Percentiles rank a stretch among this genome's conserved stretches.
phyloP scores from a whole-genome alignment of 129 eudicot genomes.

The Helianthus annuus region HanXRQr2.0-SUNRISE NC_035438.2:80178201-80178700 shows the following conservation, averaged over 20 bases:
- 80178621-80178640: background rate
- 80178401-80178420: background rate
- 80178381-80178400: background rate
- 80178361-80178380: conserved; percentile 20
- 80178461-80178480: conserved; percentile 13
- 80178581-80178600: background rate
- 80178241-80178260: too few relatives aligned
- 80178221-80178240: too few relatives aligned
- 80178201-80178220: too few relatives aligned
- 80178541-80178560: conserved; percentile 1
- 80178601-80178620: conserved; percentile 23
- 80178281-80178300: too few relatives aligned
- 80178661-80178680: background rate
- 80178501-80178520: background rate
- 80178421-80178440: background rate
- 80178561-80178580: background rate
- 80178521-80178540: conserved; percentile 22
- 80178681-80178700: conserved; percentile 22
- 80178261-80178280: too few relatives aligned
- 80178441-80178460: background rate
- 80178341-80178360: background rate
- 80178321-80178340: background rate
- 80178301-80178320: too few relatives aligned
- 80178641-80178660: background rate
- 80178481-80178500: background rate